Base-by-base conservation (phyloP, 176 grass and related monocot genomes). In the Tillandsia fasciculata region DNA sequence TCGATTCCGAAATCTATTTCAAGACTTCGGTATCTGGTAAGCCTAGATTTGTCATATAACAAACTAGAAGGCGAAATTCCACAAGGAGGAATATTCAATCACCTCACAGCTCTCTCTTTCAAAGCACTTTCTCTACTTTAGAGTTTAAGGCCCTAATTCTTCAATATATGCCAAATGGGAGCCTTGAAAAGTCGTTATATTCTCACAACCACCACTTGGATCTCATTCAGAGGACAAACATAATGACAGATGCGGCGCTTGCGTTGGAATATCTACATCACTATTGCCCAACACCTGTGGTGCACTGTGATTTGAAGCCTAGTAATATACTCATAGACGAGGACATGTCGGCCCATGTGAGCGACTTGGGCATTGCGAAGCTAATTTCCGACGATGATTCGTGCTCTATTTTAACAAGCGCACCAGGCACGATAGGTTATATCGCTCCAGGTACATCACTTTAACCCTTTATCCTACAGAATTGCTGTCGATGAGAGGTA, bases 251-350 rank as follows among this genome's bases (percentile, higher is more conserved):
- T 42, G 73, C 77, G 29, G 83, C 78, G 11, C 71, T 77, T 68
- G 83, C 78, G 51, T 53, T 85, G 52, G 78, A 81, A 78, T 85
- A 81, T 14, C 78, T 85, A 7, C 83, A 85, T 70, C 73, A 85
- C 50, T 74, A 64, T 0, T 64, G 68, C 23, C 76, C 53, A 17
- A 69, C 76, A 63, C 68, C 66, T 64, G 78, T 81, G 13, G 49
- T 85, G 78, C 83, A 85, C 71, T 85, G 74, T 47, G 83, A 85
- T 77, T 73, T 85, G 61, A 81, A 85, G 57, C 74, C 83, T 33
- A 81, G 65, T 64, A 85, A 85, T 69, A 54, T 85, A 10, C 80
- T 85, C 73, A 73, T 85, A 5, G 83, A 85, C 23, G 47, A 56
- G 11, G 73, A 77, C 69, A 85, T 81, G 78, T 64, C 26, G 67